These are phyloP conservation scores for Metschnikowia gruessii DNA, from an alignment of 805 yeast species.

Conservation along the genomic window DNA sequence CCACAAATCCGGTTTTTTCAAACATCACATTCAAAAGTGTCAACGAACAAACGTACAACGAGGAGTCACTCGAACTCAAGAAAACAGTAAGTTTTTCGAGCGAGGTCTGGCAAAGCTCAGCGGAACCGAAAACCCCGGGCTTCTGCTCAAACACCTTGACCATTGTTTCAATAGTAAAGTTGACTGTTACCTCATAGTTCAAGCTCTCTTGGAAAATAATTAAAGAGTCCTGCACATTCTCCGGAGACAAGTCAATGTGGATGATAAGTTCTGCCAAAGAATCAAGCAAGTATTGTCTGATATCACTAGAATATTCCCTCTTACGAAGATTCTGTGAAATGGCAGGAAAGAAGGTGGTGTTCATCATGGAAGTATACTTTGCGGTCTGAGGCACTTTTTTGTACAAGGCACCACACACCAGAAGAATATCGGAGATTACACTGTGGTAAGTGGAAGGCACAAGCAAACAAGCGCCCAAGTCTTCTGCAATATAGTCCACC, in stretches of 20 bases:
- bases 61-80: slow-evolving; percentile 29
- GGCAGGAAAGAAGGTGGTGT: slow-evolving; percentile 19
- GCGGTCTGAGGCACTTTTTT: slow-evolving; percentile 4
- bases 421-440: slow-evolving; percentile 29
- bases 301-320: slow-evolving; percentile 29
- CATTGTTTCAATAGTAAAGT: slow-evolving; percentile 27
- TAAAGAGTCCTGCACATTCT: slow-evolving; percentile 9
- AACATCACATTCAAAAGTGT: slow-evolving; percentile 18
- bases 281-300: slow-evolving; percentile 26
- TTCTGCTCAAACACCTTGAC: slow-evolving; percentile 18
- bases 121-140: slow-evolving; percentile 14
- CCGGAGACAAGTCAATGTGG: slow-evolving; percentile 11
- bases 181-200: slow-evolving; percentile 27
- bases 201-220: slow-evolving; percentile 25
- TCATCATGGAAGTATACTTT: slow-evolving; percentile 7
- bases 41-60: slow-evolving; percentile 24
- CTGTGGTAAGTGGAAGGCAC: slow-evolving; percentile 28
- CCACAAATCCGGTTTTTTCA: slow-evolving; percentile 3
- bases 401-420: slow-evolving; percentile 22
- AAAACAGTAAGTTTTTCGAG: slow-evolving; percentile 21
- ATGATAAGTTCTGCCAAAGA: slow-evolving; percentile 25
- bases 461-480: slow-evolving; percentile 23
- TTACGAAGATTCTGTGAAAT: slow-evolving; percentile 16
- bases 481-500: slow-evolving; percentile 23
- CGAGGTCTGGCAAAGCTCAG: slow-evolving; percentile 19